phyloP scores from a whole-genome alignment of 2,329 filamentous ascomycete species.

The Thelonectria blattea region DNA sequence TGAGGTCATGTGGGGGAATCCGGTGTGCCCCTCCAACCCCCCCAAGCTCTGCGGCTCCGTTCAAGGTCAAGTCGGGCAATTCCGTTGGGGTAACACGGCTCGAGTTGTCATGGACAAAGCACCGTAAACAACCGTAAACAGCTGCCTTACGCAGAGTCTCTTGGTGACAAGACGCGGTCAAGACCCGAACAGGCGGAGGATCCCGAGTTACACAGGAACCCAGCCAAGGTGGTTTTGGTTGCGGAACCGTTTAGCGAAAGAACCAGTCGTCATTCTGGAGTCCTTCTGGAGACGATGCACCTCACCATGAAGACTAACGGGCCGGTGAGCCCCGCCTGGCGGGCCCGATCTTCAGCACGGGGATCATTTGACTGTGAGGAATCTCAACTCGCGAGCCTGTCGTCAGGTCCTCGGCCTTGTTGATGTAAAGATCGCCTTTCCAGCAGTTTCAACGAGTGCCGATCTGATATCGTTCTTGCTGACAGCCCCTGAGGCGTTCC shows the following conservation, averaged over 20 bases:
- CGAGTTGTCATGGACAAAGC: background rate
- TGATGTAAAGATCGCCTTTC: slow-evolving; percentile 14
- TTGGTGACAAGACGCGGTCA: background rate
- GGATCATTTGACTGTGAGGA: slow-evolving; percentile 21
- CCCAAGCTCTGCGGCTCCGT: slow-evolving; percentile 24
- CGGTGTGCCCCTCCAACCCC: slow-evolving; percentile 23
- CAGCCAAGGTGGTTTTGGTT: background rate
- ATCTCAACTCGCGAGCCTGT: slow-evolving; percentile 17
- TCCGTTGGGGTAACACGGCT: slow-evolving; percentile 6
- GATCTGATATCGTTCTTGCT: background rate
- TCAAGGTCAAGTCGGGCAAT: slow-evolving; percentile 16
- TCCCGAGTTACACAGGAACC: slow-evolving; percentile 15
- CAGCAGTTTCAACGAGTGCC: background rate
- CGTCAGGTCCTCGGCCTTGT: background rate
- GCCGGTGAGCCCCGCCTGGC: slow-evolving; percentile 32
- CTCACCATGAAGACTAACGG: slow-evolving; percentile 26
- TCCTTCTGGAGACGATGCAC: slow-evolving; percentile 26
- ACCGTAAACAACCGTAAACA: background rate
- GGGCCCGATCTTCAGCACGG: slow-evolving; percentile 33
- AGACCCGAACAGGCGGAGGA: slow-evolving; percentile 6
- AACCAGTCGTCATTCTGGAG: slow-evolving; percentile 34
- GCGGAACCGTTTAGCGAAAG: slow-evolving; percentile 18
- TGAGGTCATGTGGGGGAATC: slow-evolving; percentile 36
- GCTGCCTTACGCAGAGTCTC: background rate
- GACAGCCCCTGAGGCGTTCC: slow-evolving; percentile 7